Base-by-base conservation (phyloP, 2,329 filamentous ascomycete genomes). In the Karstenula rhodostoma region DNA sequence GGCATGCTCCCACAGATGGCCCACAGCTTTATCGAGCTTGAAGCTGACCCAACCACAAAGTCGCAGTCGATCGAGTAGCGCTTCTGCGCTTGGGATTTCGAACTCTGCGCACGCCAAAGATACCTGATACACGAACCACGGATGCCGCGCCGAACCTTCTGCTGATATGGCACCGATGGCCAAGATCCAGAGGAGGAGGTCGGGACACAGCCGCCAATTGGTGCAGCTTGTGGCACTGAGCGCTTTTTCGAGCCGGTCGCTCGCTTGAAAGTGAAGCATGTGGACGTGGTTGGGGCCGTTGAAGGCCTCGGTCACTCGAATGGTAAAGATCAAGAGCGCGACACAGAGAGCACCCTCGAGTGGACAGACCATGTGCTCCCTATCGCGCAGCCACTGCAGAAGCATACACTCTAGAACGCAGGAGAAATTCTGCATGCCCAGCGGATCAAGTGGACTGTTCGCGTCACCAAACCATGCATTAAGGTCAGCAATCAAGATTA, bases 11-110 rank as follows among this genome's bases (percentile, higher is more conserved):
- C 74, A 78, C 23, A 78, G 59, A 43, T 65, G 52, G 44, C 62
- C 57, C 33, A 73, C 74, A 56, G 73, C 73, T 53, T 69, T 60
- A 48, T 75, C 71, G 19, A 78, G 70, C 62, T 77, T 76, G 65
- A 73, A 77, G 60, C 69, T 72, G 56, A 78, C 75, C 76, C 76
- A 78, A 52, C 75, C 74, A 56, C 73, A 78, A 25, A 71, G 50
- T 42, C 73, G 71, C n/a, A 78, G 61, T 42, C 72, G 67, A 49
- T 57, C 64, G 27, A 78, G 70, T 1, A 77, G 60, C 12, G 59
- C 55, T 29, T 71, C 61, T 15, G 68, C 68, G 12, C 69, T 68
- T 7, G 56, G 46, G 4, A 78, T 71, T 10, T 70, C 67, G 57
- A 76, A 77, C 59, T 75, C 70, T 1, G 61, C 54, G 57, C 73